Evolutionary conservation across 2,329 filamentous ascomycete genomes (phyloP).

Genomic region (Camptophora hylomeconis): DNA sequence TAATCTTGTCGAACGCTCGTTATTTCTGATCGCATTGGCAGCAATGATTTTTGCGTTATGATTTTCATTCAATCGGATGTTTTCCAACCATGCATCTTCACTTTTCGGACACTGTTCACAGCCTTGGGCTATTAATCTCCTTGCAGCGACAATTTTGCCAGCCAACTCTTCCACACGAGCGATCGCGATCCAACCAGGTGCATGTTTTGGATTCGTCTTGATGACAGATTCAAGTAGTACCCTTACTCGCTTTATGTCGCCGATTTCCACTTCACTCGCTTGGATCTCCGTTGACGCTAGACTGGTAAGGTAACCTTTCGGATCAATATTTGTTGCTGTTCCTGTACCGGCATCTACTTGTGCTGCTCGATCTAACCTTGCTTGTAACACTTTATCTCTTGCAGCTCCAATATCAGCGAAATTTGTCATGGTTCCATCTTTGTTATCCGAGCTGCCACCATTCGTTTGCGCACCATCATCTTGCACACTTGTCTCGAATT

Average conservation of each 20-base stretch:
- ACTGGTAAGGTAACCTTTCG: conserved; percentile 89
- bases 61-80: conserved; percentile 81
- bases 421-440: conserved; percentile 88
- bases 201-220: conserved; percentile 90
- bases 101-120: conserved; percentile 86
- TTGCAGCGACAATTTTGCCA: conserved; percentile 77
- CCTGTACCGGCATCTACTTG: conserved; percentile 58
- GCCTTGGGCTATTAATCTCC: conserved; percentile 75
- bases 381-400: conserved; percentile 87
- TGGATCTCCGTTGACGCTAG: conserved; percentile 69
- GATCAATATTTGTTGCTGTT: conserved; percentile 81
- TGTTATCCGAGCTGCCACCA: conserved; percentile 32
- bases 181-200: conserved; percentile 89
- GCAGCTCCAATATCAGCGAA: conserved; percentile 96
- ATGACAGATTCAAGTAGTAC: conserved; percentile 92
- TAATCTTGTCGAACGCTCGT: conserved; percentile 72
- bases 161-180: conserved; percentile 85
- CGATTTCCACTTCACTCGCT: conserved; percentile 70
- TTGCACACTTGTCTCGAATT: conserved; percentile 77
- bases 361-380: conserved; percentile 82
- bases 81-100: conserved; percentile 92
- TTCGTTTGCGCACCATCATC: conserved; percentile 57
- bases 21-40: conserved; percentile 82
- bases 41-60: conserved; percentile 94
- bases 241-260: conserved; percentile 87